These are phyloP conservation scores for Vitis rupestris DNA, from an alignment of 164 flowering plant species.

Conservation along the genomic window DNA sequence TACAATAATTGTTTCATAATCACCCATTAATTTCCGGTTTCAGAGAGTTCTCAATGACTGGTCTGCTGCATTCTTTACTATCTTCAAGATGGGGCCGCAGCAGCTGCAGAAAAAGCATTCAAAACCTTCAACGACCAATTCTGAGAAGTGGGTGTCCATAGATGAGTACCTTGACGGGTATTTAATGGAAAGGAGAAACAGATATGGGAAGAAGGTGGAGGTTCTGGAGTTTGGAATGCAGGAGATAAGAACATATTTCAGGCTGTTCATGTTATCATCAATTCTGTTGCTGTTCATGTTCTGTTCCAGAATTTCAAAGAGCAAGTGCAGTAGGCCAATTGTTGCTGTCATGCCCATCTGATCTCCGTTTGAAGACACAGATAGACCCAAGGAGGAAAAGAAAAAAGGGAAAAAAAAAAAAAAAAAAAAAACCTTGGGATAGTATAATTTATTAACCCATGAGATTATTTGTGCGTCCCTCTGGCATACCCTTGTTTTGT, in stretches of 20 bases:
- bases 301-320: conserved; percentile 88
- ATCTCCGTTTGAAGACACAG: neutral
- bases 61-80: conserved; percentile 74
- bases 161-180: conserved; percentile 77
- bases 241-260: conserved; percentile 86
- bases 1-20: neutral
- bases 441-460: no score
- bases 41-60: conserved; percentile 91
- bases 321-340: conserved; percentile 51
- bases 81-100: conserved; percentile 57
- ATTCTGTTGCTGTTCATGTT: conserved; percentile 89
- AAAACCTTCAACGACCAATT: conserved; percentile 19
- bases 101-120: conserved; percentile 38
- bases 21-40: conserved; percentile 16
- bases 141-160: conserved; percentile 62
- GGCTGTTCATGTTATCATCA: conserved; percentile 83
- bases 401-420: no score
- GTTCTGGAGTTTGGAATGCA: conserved; percentile 85
- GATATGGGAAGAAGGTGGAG: conserved; percentile 75
- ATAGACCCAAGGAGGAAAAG: no score
- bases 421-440: no score
- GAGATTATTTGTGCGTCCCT: no score
- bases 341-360: conserved; percentile 38
- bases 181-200: conserved; percentile 65
- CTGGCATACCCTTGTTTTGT: no score